Conservation (phyloP, 1,284 basidiomycete genomes). For the Microbotryomycetes sp. region DNA sequence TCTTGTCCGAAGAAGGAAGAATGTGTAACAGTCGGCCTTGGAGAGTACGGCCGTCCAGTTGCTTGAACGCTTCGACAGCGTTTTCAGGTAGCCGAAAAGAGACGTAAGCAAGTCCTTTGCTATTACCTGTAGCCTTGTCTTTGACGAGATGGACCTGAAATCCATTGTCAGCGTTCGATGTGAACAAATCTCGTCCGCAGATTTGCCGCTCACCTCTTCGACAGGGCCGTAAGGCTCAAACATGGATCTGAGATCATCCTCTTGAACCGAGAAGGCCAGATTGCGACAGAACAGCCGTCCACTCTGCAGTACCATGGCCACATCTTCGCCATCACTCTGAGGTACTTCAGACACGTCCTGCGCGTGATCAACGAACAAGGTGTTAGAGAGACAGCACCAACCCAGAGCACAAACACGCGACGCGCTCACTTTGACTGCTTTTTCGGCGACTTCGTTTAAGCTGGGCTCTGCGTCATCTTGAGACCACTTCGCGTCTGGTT, state of each 20-base stretch:
- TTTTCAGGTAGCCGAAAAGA: conserved; percentile 60
- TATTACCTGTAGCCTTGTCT: conserved; percentile 59
- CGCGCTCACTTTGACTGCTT: neutral
- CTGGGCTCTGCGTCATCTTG: neutral
- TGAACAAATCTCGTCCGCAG: neutral
- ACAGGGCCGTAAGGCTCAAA: conserved; percentile 68
- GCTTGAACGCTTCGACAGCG: conserved; percentile 69
- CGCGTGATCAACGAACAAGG: neutral
- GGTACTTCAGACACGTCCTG: too few relatives aligned
- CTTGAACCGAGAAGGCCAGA: conserved; percentile 73
- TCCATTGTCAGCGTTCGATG: conserved; percentile 54
- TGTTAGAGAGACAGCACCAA: conserved; percentile 17
- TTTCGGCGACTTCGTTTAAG: neutral
- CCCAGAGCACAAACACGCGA: conserved; percentile 32
- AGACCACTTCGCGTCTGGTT: neutral
- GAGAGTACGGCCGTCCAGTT: conserved; percentile 77
- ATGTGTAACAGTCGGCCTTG: conserved; percentile 90
- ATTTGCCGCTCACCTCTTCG: conserved; percentile 42
- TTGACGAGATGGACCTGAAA: conserved; percentile 74
- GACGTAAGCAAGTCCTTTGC: conserved; percentile 76
- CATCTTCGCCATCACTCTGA: too few relatives aligned
- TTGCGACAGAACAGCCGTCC: conserved; percentile 87
- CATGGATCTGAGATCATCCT: conserved; percentile 61
- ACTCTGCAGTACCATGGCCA: too few relatives aligned
- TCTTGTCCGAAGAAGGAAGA: conserved; percentile 60